phyloP scores from a whole-genome alignment of 345 rosid genomes.

The Melaleuca alternifolia region DNA sequence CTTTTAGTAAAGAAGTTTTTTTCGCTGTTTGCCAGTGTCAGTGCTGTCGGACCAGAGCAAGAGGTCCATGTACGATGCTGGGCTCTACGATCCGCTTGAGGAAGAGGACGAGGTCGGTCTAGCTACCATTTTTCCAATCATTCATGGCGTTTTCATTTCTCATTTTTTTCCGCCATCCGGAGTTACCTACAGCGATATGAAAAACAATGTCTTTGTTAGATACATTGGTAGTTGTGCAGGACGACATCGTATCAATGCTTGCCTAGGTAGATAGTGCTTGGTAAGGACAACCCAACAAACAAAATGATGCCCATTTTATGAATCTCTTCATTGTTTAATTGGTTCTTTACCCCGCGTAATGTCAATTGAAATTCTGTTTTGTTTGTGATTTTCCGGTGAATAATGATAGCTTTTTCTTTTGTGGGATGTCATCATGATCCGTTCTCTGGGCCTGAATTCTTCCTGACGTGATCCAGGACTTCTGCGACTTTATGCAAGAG shows the following conservation, averaged over 20 bases:
- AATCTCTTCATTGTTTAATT: neutral
- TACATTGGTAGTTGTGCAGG: accelerated
- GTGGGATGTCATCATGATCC: neutral
- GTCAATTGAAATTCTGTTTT: neutral
- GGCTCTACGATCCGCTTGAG: slow-evolving; percentile 63
- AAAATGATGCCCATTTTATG: neutral
- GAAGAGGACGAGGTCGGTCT: slow-evolving; percentile 62
- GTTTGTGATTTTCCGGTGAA: neutral
- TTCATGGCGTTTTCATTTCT: no score
- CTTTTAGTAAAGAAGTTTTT: neutral
- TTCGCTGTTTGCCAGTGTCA: slow-evolving; percentile 10
- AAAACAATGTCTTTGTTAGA: neutral
- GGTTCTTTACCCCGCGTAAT: neutral
- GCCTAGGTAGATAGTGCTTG: neutral
- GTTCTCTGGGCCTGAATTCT: neutral
- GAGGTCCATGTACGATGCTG: slow-evolving; percentile 73
- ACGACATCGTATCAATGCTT: neutral
- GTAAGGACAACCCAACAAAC: neutral
- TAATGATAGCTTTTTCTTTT: neutral
- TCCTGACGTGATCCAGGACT: slow-evolving; percentile 38
- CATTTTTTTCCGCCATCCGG: accelerated
- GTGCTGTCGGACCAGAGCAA: slow-evolving; percentile 58
- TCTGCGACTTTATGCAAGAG: slow-evolving; percentile 84
- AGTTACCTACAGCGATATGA: neutral
- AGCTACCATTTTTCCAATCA: neutral